Conservation (phyloP, 2,329 filamentous ascomycete genomes). For the Ceratocystis cacaofunesta region DNA sequence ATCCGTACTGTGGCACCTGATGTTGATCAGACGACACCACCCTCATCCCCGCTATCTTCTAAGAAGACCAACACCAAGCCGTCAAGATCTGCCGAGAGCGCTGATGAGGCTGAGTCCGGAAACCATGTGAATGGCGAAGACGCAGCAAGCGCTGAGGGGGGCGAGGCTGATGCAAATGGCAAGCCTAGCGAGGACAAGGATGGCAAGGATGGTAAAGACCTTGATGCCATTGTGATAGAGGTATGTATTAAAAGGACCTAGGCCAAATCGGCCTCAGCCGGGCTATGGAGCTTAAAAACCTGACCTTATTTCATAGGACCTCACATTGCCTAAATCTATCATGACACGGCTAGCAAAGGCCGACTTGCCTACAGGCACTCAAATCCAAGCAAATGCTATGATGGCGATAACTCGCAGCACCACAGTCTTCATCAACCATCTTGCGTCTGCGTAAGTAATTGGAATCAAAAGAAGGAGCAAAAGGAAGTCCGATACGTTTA, state of each 20-base stretch:
- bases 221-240: conserved; percentile 38
- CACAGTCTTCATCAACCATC: conserved; percentile 70
- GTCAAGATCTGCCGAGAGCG: conserved; percentile 20
- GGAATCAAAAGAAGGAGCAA: background rate
- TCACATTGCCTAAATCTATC: conserved; percentile 66
- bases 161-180: background rate
- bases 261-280: background rate
- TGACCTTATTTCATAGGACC: conserved; percentile 38
- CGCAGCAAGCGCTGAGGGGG: background rate
- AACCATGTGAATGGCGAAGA: background rate
- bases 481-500: too few relatives aligned
- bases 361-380: conserved; percentile 63
- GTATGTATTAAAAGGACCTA: conserved; percentile 24
- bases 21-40: conserved; percentile 19
- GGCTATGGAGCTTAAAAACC: background rate
- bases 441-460: conserved; percentile 52
- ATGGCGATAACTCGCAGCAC: conserved; percentile 67
- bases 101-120: background rate
- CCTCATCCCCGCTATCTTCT: conserved; percentile 19
- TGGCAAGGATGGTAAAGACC: conserved; percentile 19
- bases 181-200: conserved; percentile 23
- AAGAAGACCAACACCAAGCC: conserved; percentile 26
- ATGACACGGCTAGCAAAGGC: conserved; percentile 67
- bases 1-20: conserved; percentile 10
- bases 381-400: conserved; percentile 70